Conservation (phyloP, 306 rosid species). For the Prosopis cineraria region DNA sequence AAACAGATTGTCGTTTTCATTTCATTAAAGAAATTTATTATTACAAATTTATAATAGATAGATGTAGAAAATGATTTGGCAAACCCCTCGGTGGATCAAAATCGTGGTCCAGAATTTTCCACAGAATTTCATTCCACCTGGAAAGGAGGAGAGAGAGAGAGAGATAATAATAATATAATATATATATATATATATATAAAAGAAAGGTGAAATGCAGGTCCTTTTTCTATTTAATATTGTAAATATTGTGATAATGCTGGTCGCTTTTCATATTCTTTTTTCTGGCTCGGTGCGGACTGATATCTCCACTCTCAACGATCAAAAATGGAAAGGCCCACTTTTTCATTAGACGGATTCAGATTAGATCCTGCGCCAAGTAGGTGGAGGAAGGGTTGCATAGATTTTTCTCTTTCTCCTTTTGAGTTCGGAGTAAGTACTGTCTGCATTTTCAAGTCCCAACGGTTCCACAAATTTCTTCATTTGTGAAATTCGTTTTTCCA, state of each 20-base stretch:
- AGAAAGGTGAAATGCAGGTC: constrained; percentile 26
- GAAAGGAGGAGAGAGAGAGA: neutral
- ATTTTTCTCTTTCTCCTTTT: constrained; percentile 23
- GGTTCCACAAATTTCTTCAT: constrained; percentile 31
- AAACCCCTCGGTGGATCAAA: too few species aligned
- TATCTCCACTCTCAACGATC: constrained; percentile 23
- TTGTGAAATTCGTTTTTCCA: constrained; percentile 27
- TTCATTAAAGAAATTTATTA: too few species aligned
- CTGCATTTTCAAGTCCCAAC: constrained; percentile 21
- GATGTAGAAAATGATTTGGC: too few species aligned
- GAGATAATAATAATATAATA: too few species aligned
- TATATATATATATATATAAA: too few species aligned
- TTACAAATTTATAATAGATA: too few species aligned
- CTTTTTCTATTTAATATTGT: neutral
- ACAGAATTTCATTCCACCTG: too few species aligned
- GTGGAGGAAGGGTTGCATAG: constrained; percentile 33
- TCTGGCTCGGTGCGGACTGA: constrained; percentile 29
- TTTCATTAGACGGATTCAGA: constrained; percentile 40
- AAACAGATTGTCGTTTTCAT: too few species aligned
- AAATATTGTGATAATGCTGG: neutral
- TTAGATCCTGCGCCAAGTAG: constrained; percentile 38
- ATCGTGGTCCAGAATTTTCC: too few species aligned
- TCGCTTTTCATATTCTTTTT: neutral
- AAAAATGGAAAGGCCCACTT: constrained; percentile 26
- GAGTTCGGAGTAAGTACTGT: constrained; percentile 37